A percentile compares a stretch with the other conserved stretches of the same genome.
Conservation (phyloP, 106 monocot genomes). For the Platanthera zijinensis region DNA sequence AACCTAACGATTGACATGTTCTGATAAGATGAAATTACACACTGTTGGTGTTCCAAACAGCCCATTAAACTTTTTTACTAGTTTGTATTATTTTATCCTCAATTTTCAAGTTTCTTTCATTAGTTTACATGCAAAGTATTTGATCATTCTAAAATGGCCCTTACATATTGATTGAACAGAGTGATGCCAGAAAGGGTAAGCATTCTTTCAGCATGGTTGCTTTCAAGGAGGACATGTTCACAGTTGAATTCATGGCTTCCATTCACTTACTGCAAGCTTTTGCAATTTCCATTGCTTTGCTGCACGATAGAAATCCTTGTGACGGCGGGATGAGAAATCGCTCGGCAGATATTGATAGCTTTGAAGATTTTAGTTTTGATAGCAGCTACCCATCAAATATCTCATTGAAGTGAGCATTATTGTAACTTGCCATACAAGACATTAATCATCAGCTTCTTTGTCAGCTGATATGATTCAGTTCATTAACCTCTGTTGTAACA, state of each 20-base stretch:
- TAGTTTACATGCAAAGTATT: background rate
- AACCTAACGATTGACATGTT: too few species aligned
- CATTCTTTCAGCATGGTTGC: slow-evolving; percentile 59
- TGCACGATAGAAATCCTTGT: slow-evolving; percentile 36
- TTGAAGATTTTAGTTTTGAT: slow-evolving; percentile 14
- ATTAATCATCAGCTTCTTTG: too few species aligned
- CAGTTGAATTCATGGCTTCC: slow-evolving; percentile 56
- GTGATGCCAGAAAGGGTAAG: slow-evolving; percentile 21
- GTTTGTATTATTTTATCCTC: too few species aligned
- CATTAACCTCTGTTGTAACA: too few species aligned
- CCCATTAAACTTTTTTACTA: background rate
- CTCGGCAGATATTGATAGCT: slow-evolving; percentile 4
- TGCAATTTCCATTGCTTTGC: slow-evolving; percentile 52
- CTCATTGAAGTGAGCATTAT: too few species aligned
- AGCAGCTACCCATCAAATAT: background rate
- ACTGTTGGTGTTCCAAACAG: too few species aligned
- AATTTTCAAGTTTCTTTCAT: background rate
- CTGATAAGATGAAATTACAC: too few species aligned
- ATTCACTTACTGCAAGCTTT: slow-evolving; percentile 73
- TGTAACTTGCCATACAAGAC: too few species aligned
- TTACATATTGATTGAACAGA: slow-evolving; percentile 20
- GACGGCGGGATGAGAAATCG: background rate
- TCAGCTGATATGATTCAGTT: too few species aligned
- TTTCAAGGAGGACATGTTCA: slow-evolving; percentile 62
- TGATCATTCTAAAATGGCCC: background rate